Evolutionary conservation across 768 basidiomycete species (phyloP).

Genomic region (Podaxis pistillaris): DNA sequence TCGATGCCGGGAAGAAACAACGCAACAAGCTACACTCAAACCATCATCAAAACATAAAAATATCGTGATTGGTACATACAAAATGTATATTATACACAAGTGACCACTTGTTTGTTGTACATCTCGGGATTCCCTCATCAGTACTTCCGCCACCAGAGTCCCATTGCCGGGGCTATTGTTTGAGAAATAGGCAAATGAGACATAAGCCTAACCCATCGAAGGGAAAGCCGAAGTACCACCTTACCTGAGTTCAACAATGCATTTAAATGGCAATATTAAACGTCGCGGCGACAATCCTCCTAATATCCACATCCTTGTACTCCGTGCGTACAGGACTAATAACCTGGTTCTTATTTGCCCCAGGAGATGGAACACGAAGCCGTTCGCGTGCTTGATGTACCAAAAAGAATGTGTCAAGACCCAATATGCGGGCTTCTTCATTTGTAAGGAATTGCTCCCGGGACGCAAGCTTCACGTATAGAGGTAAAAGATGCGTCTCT

Average conservation of each 20-base stretch:
- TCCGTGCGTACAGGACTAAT: not conserved
- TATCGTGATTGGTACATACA: too few relatives aligned
- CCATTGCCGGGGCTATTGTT: too few relatives aligned
- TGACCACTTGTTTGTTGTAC: too few relatives aligned
- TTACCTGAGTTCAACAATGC: not conserved
- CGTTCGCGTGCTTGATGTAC: constrained; percentile 57
- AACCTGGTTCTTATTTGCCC: not conserved
- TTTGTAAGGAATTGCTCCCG: constrained; percentile 37
- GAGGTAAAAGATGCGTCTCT: not conserved
- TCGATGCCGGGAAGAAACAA: too few relatives aligned
- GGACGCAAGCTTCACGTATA: not conserved
- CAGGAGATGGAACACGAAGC: constrained; percentile 27
- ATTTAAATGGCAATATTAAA: not conserved
- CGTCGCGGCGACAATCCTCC: not conserved
- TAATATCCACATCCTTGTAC: not conserved
- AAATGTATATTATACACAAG: too few relatives aligned
- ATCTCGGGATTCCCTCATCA: too few relatives aligned
- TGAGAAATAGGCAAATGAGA: too few relatives aligned
- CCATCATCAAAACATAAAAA: too few relatives aligned
- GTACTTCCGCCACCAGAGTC: too few relatives aligned
- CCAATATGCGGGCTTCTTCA: constrained; percentile 53
- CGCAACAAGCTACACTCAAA: too few relatives aligned
- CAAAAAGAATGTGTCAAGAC: constrained; percentile 50
- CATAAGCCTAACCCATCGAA: too few relatives aligned
- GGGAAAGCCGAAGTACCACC: not conserved